A percentile compares a stretch with the other conserved stretches of the same genome.
Conservation (phyloP, 768 basidiomycete species). For the Mycena polygramma region DNA sequence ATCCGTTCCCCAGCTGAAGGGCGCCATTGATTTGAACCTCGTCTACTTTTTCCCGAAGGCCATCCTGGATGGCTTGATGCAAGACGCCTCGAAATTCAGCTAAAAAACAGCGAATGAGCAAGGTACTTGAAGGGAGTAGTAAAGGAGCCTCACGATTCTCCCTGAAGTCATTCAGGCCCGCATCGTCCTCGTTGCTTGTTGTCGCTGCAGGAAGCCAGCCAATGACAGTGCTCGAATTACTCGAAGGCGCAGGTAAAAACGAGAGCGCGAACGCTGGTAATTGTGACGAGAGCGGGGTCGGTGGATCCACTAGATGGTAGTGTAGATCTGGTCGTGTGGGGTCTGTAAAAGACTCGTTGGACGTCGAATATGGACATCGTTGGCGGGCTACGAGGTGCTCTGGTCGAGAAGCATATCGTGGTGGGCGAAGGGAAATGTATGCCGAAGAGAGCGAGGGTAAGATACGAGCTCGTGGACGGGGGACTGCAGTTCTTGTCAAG, state of each 20-base stretch:
- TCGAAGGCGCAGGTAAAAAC: conserved; percentile 64
- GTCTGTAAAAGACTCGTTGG: conserved; percentile 53
- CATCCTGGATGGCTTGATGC: conserved; percentile 70
- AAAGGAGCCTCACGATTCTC: conserved; percentile 70
- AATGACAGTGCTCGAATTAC: conserved; percentile 65
- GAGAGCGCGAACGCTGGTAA: conserved; percentile 74
- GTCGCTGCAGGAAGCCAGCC: conserved; percentile 77
- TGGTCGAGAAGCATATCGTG: background rate
- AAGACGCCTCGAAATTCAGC: conserved; percentile 71
- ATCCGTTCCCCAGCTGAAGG: conserved; percentile 76
- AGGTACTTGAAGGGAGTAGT: background rate
- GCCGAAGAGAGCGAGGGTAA: background rate
- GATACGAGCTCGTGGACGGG: conserved; percentile 5
- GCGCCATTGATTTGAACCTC: conserved; percentile 77
- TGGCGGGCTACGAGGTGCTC: background rate
- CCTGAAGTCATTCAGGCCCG: conserved; percentile 76
- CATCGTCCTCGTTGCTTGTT: conserved; percentile 50
- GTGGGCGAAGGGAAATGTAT: background rate
- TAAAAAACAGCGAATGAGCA: conserved; percentile 41
- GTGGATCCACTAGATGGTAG: conserved; percentile 74
- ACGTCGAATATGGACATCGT: conserved; percentile 12
- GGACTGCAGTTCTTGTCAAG: conserved; percentile 15
- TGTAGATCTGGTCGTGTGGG: conserved; percentile 75
- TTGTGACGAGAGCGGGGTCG: conserved; percentile 59
- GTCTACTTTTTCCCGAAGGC: conserved; percentile 69